A percentile compares a stretch with the other conserved stretches of the same genome.
Evolutionary conservation across 208 protist species (phyloP).

Genomic region (Wallacemonas rigidus): DNA sequence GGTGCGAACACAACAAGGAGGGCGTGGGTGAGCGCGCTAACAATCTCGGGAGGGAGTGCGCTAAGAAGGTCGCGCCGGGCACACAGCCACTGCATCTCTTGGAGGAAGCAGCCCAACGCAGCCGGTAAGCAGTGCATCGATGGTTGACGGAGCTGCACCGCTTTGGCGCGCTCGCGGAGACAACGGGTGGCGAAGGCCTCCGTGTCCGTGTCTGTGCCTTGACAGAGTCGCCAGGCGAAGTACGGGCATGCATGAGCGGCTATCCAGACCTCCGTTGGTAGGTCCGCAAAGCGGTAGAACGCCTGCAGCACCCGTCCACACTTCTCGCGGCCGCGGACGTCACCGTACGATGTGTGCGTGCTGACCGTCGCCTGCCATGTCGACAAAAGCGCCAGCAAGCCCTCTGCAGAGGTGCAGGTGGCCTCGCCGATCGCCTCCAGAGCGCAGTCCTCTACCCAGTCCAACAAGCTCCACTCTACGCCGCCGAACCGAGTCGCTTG

Average conservation of each 20-base stretch:
- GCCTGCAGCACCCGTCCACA: background rate
- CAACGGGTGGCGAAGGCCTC: slow-evolving; percentile 15
- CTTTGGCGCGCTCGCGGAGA: slow-evolving; percentile 18
- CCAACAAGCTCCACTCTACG: slow-evolving; percentile 15
- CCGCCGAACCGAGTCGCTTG: background rate
- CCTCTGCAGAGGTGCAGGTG: slow-evolving; percentile 19
- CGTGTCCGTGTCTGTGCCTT: slow-evolving; percentile 23
- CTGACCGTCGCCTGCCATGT: background rate
- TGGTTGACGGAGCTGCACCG: background rate
- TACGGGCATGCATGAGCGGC: slow-evolving; percentile 27
- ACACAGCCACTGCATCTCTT: slow-evolving; percentile 23
- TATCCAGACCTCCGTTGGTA: slow-evolving; percentile 5
- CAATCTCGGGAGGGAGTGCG: background rate
- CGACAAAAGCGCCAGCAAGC: slow-evolving; percentile 30
- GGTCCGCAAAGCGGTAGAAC: slow-evolving; percentile 4
- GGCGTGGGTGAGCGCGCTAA: background rate
- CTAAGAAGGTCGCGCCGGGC: background rate
- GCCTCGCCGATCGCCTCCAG: slow-evolving; percentile 33
- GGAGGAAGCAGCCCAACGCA: slow-evolving; percentile 29
- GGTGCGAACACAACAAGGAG: background rate
- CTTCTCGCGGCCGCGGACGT: background rate
- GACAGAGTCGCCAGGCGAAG: slow-evolving; percentile 13
- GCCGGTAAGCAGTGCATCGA: background rate
- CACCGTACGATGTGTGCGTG: background rate
- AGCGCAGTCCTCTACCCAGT: slow-evolving; percentile 41